Evolutionary conservation across 441 rosid genomes (phyloP).

Genomic region (Euphorbia celastroides): DNA sequence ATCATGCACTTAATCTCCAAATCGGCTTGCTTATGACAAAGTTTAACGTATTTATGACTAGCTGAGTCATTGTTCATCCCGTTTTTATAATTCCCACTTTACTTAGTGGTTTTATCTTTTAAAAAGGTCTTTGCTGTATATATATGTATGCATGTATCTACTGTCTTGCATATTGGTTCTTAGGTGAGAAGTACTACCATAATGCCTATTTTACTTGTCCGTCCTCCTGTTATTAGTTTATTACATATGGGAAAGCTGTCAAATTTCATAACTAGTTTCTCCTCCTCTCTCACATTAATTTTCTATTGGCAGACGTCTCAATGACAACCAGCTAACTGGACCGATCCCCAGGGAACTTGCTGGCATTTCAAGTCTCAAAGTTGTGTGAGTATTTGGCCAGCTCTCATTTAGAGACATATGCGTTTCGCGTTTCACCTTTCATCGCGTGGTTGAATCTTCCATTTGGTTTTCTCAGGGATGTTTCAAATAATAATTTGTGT

Average conservation of each 20-base stretch:
- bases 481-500: slow-evolving; percentile 79
- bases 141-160: no score
- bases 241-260: not conserved
- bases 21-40: not conserved
- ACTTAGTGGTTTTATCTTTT: not conserved
- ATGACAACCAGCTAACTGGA: slow-evolving; percentile 75
- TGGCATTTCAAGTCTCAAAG: slow-evolving; percentile 78
- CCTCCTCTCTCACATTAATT: slow-evolving; percentile 21
- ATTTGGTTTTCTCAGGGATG: slow-evolving; percentile 48
- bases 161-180: not conserved
- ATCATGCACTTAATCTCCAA: slow-evolving; percentile 2
- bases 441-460: slow-evolving; percentile 9
- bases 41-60: not conserved
- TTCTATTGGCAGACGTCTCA: slow-evolving; percentile 67
- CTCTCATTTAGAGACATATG: not conserved
- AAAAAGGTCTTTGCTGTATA: not conserved
- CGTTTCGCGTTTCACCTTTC: not conserved
- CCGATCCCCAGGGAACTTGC: slow-evolving; percentile 73
- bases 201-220: not conserved
- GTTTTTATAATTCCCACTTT: not conserved
- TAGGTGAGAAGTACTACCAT: not conserved
- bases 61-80: not conserved
- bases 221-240: slow-evolving; percentile 2
- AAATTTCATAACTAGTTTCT: not conserved
- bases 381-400: slow-evolving; percentile 58